A percentile compares a stretch with the other conserved stretches of the same genome.
Evolutionary conservation across 1,284 basidiomycete genomes (phyloP).

Genomic region (Pisolithus thermaeus): DNA sequence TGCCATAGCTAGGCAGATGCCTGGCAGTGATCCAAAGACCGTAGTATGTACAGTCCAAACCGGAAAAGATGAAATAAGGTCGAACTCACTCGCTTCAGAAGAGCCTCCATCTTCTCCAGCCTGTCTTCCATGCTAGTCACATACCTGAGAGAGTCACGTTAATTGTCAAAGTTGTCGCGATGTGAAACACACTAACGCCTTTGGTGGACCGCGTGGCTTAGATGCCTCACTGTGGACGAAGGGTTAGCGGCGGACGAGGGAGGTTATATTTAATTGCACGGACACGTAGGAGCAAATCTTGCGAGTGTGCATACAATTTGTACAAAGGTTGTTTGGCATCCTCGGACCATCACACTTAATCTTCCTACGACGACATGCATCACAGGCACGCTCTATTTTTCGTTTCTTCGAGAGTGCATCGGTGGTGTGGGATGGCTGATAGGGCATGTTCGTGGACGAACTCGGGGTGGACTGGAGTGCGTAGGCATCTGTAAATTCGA

Average conservation of each 20-base stretch:
- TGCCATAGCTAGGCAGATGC: no score
- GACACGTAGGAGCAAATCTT: conserved; percentile 72
- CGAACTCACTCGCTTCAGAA: conserved; percentile 58
- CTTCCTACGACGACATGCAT: conserved; percentile 62
- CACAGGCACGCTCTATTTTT: conserved; percentile 66
- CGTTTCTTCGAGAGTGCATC: conserved; percentile 38
- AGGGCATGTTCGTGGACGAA: conserved; percentile 6
- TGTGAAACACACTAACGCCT: conserved; percentile 52
- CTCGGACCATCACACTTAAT: conserved; percentile 66
- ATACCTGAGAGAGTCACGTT: conserved; percentile 43
- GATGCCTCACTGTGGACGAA: conserved; percentile 56
- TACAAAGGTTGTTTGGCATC: conserved; percentile 56
- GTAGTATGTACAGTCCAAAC: neutral
- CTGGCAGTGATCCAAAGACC: no score
- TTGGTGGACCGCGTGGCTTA: conserved; percentile 78
- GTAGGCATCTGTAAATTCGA: conserved; percentile 24
- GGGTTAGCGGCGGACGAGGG: conserved; percentile 5
- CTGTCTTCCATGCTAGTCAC: conserved; percentile 73
- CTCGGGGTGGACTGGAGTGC: conserved; percentile 1
- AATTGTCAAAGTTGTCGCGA: neutral
- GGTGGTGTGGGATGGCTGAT: conserved; percentile 5
- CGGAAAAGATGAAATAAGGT: neutral
- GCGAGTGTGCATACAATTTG: conserved; percentile 63
- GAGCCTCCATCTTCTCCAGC: conserved; percentile 63
- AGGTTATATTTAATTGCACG: conserved; percentile 21